Evolutionary conservation across 2,329 filamentous ascomycete genomes (phyloP), one percentile per base, ranked within the genome.

Genomic region (Cladosporium sp.): DNA sequence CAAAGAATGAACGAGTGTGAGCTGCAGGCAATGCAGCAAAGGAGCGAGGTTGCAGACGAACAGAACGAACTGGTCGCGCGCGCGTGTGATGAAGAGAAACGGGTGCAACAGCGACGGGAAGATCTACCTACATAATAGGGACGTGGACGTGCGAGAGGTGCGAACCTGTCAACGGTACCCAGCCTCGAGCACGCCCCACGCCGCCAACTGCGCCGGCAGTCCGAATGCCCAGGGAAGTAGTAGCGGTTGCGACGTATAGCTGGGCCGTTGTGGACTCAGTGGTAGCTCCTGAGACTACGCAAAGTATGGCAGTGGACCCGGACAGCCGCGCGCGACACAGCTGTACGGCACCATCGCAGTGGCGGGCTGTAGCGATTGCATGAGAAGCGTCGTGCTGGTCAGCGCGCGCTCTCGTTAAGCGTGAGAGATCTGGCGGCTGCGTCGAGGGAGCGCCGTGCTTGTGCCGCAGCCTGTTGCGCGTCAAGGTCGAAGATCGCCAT

Each of bases 31-130:
- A 43, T 37, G 22, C 48, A 50, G 48, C 33, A 28, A 42, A 42
- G 19, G 16, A 28, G 43, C 43, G n/a, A 43, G 38, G 34, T 13
- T 50, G 33, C 48, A 50, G 37, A 38, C 48, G 43, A 50, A 50
- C 48, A 50, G 48, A 50, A 6, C 32, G n/a, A 50, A 50, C 48
- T 50, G 48, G 31, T 50, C 48, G 48, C 48, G 40, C 43, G 48
- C 40, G 40, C 43, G 32, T 43, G 18, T 50, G 48, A 28, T 43
- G 40, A 50, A 22, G 48, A 43, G 40, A 43, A 50, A 50, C 40
- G 31, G 38, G n/a, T 13, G 8, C 31, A 16, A 14, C 18, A 43
- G 28, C 22, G 28, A n/a, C 14, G 35, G 35, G 43, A 40, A 43
- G 40, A 43, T 50, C 48, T 31, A 50, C 48, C 48, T 50, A 50